Conservation (phyloP, 2,329 filamentous ascomycete genomes). For the Ophiosphaerella herpotricha region DNA sequence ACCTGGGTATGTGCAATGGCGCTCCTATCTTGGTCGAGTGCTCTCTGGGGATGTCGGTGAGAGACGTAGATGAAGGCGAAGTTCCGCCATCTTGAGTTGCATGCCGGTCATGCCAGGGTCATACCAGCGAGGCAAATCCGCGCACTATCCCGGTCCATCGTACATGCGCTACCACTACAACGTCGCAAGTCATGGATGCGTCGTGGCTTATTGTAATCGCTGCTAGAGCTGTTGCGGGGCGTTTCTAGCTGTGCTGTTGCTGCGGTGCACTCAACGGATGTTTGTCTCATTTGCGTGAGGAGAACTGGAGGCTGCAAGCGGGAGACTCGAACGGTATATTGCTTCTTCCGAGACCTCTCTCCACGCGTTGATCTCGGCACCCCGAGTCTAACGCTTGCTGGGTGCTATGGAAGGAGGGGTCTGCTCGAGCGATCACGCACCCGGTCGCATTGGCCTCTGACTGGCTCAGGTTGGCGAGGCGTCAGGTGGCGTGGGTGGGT, state of each 20-base stretch:
- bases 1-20: conserved; percentile 18
- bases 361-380: conserved; percentile 25
- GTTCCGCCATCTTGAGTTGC: conserved; percentile 19
- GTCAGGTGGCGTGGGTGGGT: conserved; percentile 18
- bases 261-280: too few species aligned
- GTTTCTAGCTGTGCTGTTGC: too few species aligned
- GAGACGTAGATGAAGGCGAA: conserved; percentile 21
- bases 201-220: conserved; percentile 16
- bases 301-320: neutral
- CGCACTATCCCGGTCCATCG: conserved; percentile 18
- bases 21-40: conserved; percentile 1
- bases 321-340: conserved; percentile 13
- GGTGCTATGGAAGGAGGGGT: conserved; percentile 33
- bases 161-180: conserved; percentile 11
- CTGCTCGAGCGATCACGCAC: conserved; percentile 30
- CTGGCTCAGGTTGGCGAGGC: conserved; percentile 28
- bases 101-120: conserved; percentile 22
- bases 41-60: conserved; percentile 35
- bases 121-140: conserved; percentile 30
- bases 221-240: neutral
- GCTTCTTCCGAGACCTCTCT: conserved; percentile 27
- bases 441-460: conserved; percentile 18
- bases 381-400: conserved; percentile 33
- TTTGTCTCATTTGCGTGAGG: too few species aligned
- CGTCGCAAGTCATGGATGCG: conserved; percentile 10